Evolutionary conservation across 2,329 filamentous ascomycete species (phyloP), one percentile per base, ranked within the genome.

Genomic region (Penicillium corylophilum): DNA sequence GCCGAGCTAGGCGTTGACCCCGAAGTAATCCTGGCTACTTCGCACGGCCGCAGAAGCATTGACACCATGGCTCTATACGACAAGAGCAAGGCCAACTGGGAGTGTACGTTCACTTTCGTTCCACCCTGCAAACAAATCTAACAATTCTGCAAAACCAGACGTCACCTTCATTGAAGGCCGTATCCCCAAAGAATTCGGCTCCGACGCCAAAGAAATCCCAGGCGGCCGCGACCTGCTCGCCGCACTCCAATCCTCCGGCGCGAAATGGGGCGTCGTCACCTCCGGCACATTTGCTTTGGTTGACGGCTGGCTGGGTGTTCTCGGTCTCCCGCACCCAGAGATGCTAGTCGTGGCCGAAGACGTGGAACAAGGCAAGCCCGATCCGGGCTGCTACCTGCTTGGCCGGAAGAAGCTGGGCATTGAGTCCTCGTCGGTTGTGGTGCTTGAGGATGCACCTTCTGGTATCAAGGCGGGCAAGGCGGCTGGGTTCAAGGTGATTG

Each of bases 31-130:
- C 81, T 97, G 23, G 82, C 90, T 64, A 95, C 90, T 9, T 96
- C 91, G 5, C 94, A 99, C 73, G 94, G 94, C 55, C 84, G 93
- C 53, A 80, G 94, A 52, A 90, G 86, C 60, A 96, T 97, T 65
- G 94, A 99, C 64, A 85, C 88, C 2, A 79, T 99, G 52, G 83
- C 83, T 69, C 77, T 92, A 24, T 82, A 96, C 52, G 86, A 89
- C 56, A 88, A 90, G 15, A 85, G 89, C 62, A 90, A 90, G 69
- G 94, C 94, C 38, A 96, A 87, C 63, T 93, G 89, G 90, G 90
- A 96, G 59, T 96, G 90, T 95, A 75, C 76, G 89, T 83, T 45
- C 9, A 29, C 33, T 2, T 39, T 28, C 5, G n/a, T 31, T 6
- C 16, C 1, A 16, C 7, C 5, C 16, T 57, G 23, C 54, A 29